Evolutionary conservation across 495 filamentous ascomycete species (phyloP), one percentile per base, ranked within the genome.

Genomic region (Aspergillus baeticus): DNA sequence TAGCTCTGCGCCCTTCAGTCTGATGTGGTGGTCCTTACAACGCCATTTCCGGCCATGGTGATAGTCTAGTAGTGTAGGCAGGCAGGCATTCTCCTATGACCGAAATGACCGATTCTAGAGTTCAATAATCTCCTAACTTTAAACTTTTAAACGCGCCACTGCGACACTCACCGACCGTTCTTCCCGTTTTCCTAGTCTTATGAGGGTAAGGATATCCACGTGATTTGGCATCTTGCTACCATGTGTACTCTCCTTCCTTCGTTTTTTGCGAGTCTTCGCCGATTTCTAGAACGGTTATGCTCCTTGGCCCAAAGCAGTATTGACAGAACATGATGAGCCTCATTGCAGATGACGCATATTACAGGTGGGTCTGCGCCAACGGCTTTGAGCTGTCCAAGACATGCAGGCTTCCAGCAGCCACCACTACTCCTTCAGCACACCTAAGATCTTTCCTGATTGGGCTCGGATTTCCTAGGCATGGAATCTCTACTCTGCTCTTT

Each of bases 141-240:
- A n/a, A n/a, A n/a, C n/a, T n/a, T n/a, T n/a, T n/a, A n/a, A n/a
- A n/a, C n/a, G n/a, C n/a, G n/a, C n/a, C n/a, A n/a, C n/a, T n/a
- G n/a, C n/a, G n/a, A n/a, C n/a, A n/a, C n/a, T n/a, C n/a, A n/a
- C n/a, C n/a, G n/a, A n/a, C n/a, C n/a, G n/a, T n/a, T n/a, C n/a
- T n/a, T n/a, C n/a, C n/a, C n/a, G n/a, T n/a, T n/a, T n/a, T 39
- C 21, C 22, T 8, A 29, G 26, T 29, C 8, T 8, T 29, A 8
- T 61, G 35, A 57, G 59, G 59, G 54, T 34, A 61, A 41, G 45
- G 33, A 35, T 3, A 34, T 38, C 36, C 59, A 61, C 59, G 54
- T 61, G 59, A 61, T 43, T 31, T 29, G 17, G 10, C 18, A 22
- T 13, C 50, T 42, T 51, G 15, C 10, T 17, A n/a, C 11, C 14